These are phyloP conservation scores for Elaeagnus macrophylla DNA, from an alignment of 306 rosid genomes.

Conservation along the genomic window DNA sequence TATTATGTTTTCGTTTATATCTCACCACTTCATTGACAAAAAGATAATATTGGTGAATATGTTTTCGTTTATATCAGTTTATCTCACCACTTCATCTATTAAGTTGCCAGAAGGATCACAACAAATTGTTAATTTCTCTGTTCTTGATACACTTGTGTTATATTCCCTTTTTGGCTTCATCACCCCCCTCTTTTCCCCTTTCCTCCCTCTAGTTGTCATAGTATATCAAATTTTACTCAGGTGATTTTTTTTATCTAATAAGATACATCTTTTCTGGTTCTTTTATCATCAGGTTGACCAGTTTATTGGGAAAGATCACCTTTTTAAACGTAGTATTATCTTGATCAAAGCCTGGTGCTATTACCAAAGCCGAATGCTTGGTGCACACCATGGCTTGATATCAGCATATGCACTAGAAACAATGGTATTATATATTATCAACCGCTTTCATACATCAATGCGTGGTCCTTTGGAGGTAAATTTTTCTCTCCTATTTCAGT, in stretches of 20 bases:
- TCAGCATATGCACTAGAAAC: constrained; percentile 64
- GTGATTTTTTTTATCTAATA: constrained; percentile 1
- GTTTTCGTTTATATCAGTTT: too few species aligned
- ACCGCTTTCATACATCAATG: constrained; percentile 44
- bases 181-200: neutral
- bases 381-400: constrained; percentile 51
- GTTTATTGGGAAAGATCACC: constrained; percentile 49
- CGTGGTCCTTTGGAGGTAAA: constrained; percentile 65
- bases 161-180: neutral
- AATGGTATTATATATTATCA: constrained; percentile 48
- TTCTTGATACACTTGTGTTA: neutral
- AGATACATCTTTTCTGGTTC: constrained; percentile 12
- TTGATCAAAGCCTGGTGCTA: constrained; percentile 73
- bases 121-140: neutral
- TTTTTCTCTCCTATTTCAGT: constrained; percentile 7
- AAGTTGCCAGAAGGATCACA: too few species aligned
- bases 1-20: too few species aligned
- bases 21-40: too few species aligned
- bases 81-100: too few species aligned
- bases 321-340: constrained; percentile 52
- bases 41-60: too few species aligned
- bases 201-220: neutral
- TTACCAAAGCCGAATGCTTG: constrained; percentile 69
- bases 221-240: neutral
- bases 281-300: constrained; percentile 39